These are phyloP conservation scores for Galerina sulciceps DNA, from an alignment of 768 basidiomycete species.

Conservation along the genomic window DNA sequence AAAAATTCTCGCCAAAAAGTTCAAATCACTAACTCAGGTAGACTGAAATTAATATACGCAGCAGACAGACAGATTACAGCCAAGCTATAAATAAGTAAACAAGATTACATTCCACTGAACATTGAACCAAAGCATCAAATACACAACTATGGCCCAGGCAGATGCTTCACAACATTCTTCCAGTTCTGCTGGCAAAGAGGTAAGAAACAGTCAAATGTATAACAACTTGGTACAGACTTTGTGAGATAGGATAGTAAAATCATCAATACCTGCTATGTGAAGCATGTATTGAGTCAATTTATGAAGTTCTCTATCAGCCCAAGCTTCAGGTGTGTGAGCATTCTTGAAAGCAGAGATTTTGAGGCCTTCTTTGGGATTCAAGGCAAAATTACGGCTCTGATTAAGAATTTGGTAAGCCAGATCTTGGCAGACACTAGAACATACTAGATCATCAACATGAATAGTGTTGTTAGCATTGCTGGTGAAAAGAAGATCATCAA, in stretches of 20 bases:
- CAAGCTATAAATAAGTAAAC: neutral
- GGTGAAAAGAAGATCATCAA: neutral
- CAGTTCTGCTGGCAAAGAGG: conserved; percentile 42
- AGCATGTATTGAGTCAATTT: conserved; percentile 69
- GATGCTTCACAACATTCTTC: conserved; percentile 50
- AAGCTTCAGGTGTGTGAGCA: conserved; percentile 66
- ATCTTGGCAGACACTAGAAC: neutral
- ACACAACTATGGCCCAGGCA: conserved; percentile 27
- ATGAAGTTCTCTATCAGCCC: conserved; percentile 70
- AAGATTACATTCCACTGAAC: neutral
- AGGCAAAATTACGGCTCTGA: conserved; percentile 83
- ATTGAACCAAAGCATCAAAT: no score
- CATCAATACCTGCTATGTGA: conserved; percentile 59
- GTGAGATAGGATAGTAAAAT: conserved; percentile 70
- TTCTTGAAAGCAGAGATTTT: conserved; percentile 85
- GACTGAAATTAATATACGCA: no score
- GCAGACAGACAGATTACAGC: no score
- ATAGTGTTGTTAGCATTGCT: conserved; percentile 78
- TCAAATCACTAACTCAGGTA: no score
- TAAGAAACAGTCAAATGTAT: neutral
- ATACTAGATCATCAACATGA: conserved; percentile 84
- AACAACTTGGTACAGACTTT: conserved; percentile 45
- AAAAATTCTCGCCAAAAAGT: no score
- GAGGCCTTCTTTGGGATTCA: conserved; percentile 83
- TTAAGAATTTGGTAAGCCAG: conserved; percentile 4